Conservation (phyloP, 2,329 filamentous ascomycete species). For the Fusarium sp. region DNA sequence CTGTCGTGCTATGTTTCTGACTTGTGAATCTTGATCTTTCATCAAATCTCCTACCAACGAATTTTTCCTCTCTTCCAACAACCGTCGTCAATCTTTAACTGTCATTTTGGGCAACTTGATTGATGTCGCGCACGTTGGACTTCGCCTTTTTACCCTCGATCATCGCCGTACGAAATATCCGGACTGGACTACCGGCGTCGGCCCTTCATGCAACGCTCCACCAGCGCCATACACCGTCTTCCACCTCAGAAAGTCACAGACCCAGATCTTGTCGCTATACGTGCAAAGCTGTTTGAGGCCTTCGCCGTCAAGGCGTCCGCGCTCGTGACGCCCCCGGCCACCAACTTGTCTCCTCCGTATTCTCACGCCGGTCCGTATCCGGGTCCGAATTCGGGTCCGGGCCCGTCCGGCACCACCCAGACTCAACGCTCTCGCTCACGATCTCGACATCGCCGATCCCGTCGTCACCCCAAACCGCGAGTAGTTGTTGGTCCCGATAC, state of each 20-base stretch:
- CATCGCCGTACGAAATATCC: not conserved
- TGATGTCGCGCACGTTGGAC: constrained; percentile 19
- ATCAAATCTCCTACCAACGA: constrained; percentile 11
- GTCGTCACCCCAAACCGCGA: constrained; percentile 44
- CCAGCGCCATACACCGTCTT: constrained; percentile 17
- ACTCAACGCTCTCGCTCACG: constrained; percentile 15
- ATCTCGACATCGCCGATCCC: constrained; percentile 1
- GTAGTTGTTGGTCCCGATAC: constrained; percentile 53
- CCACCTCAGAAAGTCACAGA: constrained; percentile 29
- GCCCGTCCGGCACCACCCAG: not conserved
- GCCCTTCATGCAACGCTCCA: constrained; percentile 31
- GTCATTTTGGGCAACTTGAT: constrained; percentile 24
- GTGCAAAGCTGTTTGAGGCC: constrained; percentile 21
- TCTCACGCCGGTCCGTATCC: constrained; percentile 12
- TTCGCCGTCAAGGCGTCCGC: constrained; percentile 30
- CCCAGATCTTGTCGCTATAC: constrained; percentile 33
- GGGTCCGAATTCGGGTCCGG: constrained; percentile 1
- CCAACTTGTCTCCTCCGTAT: constrained; percentile 31
- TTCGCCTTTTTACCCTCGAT: not conserved
- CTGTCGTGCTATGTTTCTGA: constrained; percentile 17
- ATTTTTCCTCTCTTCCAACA: not conserved
- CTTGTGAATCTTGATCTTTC: constrained; percentile 21
- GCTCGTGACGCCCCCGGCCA: constrained; percentile 35
- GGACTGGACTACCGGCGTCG: constrained; percentile 13
- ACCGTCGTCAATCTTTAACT: not conserved